phyloP scores from a whole-genome alignment of 306 rosid genomes.

The Hylodesmum podocarpum region DNA sequence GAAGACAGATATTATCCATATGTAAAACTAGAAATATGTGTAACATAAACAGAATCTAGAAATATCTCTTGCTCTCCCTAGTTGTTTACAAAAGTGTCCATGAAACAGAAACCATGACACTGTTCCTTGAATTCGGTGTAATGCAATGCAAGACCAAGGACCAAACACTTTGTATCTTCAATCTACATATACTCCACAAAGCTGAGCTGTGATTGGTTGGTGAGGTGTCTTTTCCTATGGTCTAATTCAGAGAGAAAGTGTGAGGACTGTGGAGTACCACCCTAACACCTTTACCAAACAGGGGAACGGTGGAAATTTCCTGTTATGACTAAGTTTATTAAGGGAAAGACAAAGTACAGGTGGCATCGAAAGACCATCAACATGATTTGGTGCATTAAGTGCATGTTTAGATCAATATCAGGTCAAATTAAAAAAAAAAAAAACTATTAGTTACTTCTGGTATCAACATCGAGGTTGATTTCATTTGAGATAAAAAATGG shows the following conservation, averaged over 20 bases:
- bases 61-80: background rate
- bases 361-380: conserved; percentile 26
- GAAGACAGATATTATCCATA: background rate
- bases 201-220: conserved; percentile 34
- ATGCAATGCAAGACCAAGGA: conserved; percentile 17
- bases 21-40: conserved; percentile 12
- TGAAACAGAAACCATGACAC: conserved; percentile 7
- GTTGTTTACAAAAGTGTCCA: conserved; percentile 5
- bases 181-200: conserved; percentile 32
- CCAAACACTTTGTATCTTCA: conserved; percentile 26
- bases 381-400: no score
- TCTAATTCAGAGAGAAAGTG: background rate
- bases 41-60: background rate
- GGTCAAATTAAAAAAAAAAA: no score
- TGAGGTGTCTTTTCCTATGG: conserved; percentile 19
- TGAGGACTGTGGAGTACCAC: background rate
- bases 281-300: conserved; percentile 8
- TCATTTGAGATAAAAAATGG: no score
- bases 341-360: conserved; percentile 23
- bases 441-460: no score
- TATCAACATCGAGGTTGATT: no score
- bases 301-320: conserved; percentile 25
- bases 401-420: no score
- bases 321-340: background rate
- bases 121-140: conserved; percentile 24